Conservation (phyloP, 2,329 filamentous ascomycete species). For the Metarhizium robertsii region DNA sequence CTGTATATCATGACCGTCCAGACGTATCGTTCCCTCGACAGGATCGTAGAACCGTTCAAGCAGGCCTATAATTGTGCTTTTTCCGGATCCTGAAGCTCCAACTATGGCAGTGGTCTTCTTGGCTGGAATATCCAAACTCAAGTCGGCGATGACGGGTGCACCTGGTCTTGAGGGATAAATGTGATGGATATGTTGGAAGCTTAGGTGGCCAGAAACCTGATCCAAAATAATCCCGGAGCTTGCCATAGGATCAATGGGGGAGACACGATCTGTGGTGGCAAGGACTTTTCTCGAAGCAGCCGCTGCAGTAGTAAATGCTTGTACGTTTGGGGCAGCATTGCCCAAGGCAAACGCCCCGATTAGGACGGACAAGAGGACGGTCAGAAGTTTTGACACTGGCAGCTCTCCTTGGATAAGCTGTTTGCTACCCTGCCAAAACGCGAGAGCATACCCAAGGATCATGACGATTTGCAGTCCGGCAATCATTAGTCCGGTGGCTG, state of each 20-base stretch:
- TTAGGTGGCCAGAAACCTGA: slow-evolving; percentile 33
- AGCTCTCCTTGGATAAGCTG: slow-evolving; percentile 31
- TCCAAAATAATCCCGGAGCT: slow-evolving; percentile 20
- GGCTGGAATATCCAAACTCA: slow-evolving; percentile 1
- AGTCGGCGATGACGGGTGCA: not conserved
- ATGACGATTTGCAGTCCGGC: slow-evolving; percentile 22
- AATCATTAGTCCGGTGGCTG: too few relatives aligned
- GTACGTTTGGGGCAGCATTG: slow-evolving; percentile 35
- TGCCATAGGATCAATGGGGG: slow-evolving; percentile 32
- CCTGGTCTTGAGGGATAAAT: slow-evolving; percentile 3
- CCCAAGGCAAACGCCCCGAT: slow-evolving; percentile 36
- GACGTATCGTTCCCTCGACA: slow-evolving; percentile 30
- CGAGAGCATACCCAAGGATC: slow-evolving; percentile 36
- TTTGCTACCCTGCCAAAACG: slow-evolving; percentile 40
- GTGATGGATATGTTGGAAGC: slow-evolving; percentile 21
- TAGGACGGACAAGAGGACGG: slow-evolving; percentile 37
- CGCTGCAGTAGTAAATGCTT: slow-evolving; percentile 35
- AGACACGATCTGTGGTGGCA: slow-evolving; percentile 34
- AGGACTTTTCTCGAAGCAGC: slow-evolving; percentile 38
- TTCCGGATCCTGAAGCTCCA: slow-evolving; percentile 48
- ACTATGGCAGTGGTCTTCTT: slow-evolving; percentile 44
- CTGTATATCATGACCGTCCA: slow-evolving; percentile 35
- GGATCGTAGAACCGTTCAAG: slow-evolving; percentile 52
- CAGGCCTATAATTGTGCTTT: slow-evolving; percentile 48
- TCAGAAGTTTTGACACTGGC: slow-evolving; percentile 38